Evolutionary conservation across 169 alveolate species (phyloP).

Genomic region (Cystoisospora suis): DNA sequence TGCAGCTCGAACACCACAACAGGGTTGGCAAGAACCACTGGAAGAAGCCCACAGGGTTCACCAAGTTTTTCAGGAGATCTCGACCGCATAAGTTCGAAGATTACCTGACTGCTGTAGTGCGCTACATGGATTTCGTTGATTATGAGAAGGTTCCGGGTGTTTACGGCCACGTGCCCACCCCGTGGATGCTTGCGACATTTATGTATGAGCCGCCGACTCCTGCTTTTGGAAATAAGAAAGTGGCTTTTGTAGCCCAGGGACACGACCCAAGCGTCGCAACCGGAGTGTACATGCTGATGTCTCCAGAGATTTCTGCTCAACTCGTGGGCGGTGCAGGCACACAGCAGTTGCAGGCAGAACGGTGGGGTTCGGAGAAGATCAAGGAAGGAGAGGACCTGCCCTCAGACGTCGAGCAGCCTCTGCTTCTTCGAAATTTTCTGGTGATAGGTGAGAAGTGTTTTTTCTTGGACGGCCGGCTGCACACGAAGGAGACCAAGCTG

Average conservation of each 20-base stretch:
- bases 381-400: background rate
- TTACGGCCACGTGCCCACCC: background rate
- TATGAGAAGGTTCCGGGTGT: background rate
- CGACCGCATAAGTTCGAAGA: background rate
- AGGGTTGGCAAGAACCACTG: background rate
- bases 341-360: background rate
- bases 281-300: background rate
- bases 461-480: conserved; percentile 13
- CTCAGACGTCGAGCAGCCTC: background rate
- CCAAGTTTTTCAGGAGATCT: background rate
- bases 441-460: background rate
- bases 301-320: background rate
- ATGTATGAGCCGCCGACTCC: background rate
- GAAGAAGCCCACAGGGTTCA: background rate
- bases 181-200: conserved; percentile 1
- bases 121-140: background rate
- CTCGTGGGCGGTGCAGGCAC: background rate
- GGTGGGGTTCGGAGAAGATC: background rate
- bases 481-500: background rate
- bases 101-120: background rate
- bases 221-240: background rate
- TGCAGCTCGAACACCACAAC: background rate
- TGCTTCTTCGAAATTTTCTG: background rate
- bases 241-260: background rate
- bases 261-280: background rate